Conservation (phyloP, 2,329 filamentous ascomycete species). For the Colletotrichum chrysophilum region DNA sequence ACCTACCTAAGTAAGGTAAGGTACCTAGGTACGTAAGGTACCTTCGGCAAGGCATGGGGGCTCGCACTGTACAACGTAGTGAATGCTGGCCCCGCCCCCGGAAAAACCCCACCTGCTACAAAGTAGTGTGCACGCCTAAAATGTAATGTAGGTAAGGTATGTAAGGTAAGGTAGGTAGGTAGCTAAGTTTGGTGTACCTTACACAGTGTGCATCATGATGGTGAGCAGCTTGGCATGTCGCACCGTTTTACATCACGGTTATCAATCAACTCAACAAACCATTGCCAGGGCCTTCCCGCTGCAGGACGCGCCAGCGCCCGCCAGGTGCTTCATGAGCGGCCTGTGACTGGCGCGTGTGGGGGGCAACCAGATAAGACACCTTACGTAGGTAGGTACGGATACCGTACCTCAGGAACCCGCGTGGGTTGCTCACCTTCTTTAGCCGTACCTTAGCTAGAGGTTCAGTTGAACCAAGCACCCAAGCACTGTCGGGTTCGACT, state of each 20-base stretch:
- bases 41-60: neutral
- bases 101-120: neutral
- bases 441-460: neutral
- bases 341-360: conserved; percentile 15
- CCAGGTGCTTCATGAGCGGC: neutral
- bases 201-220: neutral
- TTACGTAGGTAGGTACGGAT: neutral
- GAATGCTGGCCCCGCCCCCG: neutral
- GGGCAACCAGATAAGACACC: conserved; percentile 10
- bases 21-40: too few species aligned
- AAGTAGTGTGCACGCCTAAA: neutral
- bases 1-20: neutral
- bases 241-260: conserved; percentile 12
- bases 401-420: neutral
- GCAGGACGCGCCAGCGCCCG: conserved; percentile 7
- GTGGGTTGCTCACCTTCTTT: neutral
- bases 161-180: too few species aligned
- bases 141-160: too few species aligned
- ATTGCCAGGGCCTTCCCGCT: neutral
- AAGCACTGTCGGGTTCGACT: neutral
- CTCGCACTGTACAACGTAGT: neutral
- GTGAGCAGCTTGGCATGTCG: neutral
- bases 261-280: conserved; percentile 14
- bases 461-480: neutral
- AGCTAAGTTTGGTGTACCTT: neutral